phyloP scores from a whole-genome alignment of 1,139 yeast genomes.

The Zygotorulaspora mrakii region DNA sequence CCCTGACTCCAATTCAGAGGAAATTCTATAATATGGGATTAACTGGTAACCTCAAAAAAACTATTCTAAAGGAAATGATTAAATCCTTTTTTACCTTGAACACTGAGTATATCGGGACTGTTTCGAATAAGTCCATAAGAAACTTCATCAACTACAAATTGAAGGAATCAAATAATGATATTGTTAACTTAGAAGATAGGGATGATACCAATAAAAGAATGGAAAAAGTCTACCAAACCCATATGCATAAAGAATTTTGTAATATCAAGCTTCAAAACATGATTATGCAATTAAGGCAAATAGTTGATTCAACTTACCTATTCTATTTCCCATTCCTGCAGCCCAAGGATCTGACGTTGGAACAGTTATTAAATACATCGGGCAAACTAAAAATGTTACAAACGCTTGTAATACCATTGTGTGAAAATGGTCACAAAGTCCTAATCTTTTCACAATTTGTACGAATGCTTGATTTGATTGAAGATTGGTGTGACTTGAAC shows the following conservation, averaged over 20 bases:
- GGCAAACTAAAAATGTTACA: constrained; percentile 70
- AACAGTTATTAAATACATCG: constrained; percentile 48
- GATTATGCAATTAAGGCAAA: constrained; percentile 77
- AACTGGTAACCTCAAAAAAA: constrained; percentile 42
- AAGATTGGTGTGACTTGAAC: constrained; percentile 61
- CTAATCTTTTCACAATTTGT: constrained; percentile 85
- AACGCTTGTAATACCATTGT: constrained; percentile 52
- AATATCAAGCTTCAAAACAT: constrained; percentile 56
- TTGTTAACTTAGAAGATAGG: constrained; percentile 10
- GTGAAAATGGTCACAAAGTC: constrained; percentile 56
- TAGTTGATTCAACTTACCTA: constrained; percentile 81
- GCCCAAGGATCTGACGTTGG: constrained; percentile 38
- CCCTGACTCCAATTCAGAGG: constrained; percentile 60
- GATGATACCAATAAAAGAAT: constrained; percentile 21
- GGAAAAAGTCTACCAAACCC: constrained; percentile 30
- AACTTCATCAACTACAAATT: constrained; percentile 39
- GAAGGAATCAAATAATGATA: constrained; percentile 11
- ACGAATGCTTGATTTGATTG: constrained; percentile 66
- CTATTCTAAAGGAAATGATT: constrained; percentile 45
- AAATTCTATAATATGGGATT: constrained; percentile 61
- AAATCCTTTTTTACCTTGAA: constrained; percentile 42
- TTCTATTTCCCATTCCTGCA: constrained; percentile 75
- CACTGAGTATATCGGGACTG: constrained; percentile 38
- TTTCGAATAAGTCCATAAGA: constrained; percentile 40
- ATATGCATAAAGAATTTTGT: constrained; percentile 36